These are phyloP conservation scores for Cladorrhinum samala DNA, from an alignment of 495 filamentous ascomycete species.

Conservation along the genomic window DNA sequence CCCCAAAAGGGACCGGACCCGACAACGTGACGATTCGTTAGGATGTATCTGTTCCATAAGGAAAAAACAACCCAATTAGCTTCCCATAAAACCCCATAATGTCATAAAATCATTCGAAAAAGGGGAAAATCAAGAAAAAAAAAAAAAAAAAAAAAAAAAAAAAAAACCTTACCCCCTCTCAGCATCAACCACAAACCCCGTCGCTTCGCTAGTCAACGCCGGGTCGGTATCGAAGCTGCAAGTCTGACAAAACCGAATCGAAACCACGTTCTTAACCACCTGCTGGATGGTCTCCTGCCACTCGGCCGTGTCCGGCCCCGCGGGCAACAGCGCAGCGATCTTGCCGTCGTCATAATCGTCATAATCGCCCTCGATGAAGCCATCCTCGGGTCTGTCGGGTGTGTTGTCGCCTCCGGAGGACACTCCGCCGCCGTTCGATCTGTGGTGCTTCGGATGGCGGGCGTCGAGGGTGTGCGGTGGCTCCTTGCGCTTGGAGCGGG, in stretches of 20 bases:
- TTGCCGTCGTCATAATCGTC: constrained; percentile 33
- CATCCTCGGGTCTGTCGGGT: constrained; percentile 33
- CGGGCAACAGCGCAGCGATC: constrained; percentile 29
- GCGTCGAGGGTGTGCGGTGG: constrained; percentile 32
- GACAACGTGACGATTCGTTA: constrained; percentile 93
- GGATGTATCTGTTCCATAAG: constrained; percentile 63
- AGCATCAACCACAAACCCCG: constrained; percentile 96
- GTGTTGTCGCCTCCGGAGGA: constrained; percentile 44
- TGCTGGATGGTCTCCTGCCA: constrained; percentile 96
- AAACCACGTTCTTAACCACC: constrained; percentile 89
- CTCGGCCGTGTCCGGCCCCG: constrained; percentile 78
- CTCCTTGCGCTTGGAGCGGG: constrained; percentile 48
- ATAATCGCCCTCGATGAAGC: constrained; percentile 26
- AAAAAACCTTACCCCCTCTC: constrained; percentile 63
- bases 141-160: constrained; percentile 15
- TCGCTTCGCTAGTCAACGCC: constrained; percentile 89
- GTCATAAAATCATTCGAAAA: too few species aligned
- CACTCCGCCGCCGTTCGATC: constrained; percentile 35
- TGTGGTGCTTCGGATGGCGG: constrained; percentile 45
- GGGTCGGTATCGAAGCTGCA: constrained; percentile 96
- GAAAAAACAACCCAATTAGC: constrained; percentile 30
- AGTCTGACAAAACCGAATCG: constrained; percentile 97
- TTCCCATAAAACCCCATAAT: too few species aligned
- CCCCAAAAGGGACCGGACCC: constrained; percentile 95
- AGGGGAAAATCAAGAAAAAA: too few species aligned